A percentile compares a stretch with the other conserved stretches of the same genome.
These are phyloP conservation scores for Cenchrus americanus DNA, from an alignment of 176 grass and related monocot genomes.

Conservation along the genomic window DNA sequence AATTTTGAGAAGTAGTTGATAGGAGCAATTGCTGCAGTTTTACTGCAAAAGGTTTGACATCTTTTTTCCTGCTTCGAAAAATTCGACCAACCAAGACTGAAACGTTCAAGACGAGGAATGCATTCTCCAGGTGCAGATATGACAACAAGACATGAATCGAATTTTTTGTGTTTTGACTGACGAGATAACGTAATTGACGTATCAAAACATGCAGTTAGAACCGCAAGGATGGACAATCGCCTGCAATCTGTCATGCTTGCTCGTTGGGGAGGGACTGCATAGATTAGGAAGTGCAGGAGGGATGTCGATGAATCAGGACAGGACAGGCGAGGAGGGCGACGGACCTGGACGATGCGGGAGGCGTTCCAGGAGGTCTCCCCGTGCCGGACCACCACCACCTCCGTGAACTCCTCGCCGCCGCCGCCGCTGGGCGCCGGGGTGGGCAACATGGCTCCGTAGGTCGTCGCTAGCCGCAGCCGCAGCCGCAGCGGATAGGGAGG, in stretches of 20 bases:
- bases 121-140: no score
- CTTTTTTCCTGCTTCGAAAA: background rate
- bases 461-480: background rate
- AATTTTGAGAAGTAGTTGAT: background rate
- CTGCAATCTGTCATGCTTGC: background rate
- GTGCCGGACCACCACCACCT: slow-evolving; percentile 79
- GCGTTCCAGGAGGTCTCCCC: slow-evolving; percentile 76
- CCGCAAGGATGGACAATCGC: background rate
- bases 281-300: background rate
- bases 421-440: background rate
- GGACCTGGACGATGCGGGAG: slow-evolving; percentile 64
- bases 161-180: background rate
- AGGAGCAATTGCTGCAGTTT: background rate
- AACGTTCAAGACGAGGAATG: no score
- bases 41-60: background rate
- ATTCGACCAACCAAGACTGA: background rate
- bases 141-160: no score
- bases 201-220: background rate
- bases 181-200: background rate
- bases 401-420: slow-evolving; percentile 30
- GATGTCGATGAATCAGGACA: background rate
- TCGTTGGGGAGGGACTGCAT: background rate
- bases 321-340: background rate
- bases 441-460: background rate
- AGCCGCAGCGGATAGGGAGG: background rate